A percentile compares a stretch with the other conserved stretches of the same genome.
phyloP scores from a whole-genome alignment of 129 eudicot genomes.

The Escallonia herrerae region DNA sequence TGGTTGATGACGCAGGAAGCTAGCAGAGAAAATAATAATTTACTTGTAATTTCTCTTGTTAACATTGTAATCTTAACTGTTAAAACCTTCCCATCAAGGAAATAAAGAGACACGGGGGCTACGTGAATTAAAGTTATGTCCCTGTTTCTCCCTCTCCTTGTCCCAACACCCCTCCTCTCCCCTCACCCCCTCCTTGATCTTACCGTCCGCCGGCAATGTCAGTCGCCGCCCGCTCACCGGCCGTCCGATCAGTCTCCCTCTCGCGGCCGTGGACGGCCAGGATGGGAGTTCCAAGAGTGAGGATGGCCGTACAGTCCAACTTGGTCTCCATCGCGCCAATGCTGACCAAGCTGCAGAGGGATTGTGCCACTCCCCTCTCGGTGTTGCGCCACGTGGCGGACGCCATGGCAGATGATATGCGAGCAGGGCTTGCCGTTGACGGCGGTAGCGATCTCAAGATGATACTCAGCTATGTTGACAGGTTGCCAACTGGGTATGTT shows the following conservation, averaged over 20 bases:
- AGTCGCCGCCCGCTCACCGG: constrained; percentile 25
- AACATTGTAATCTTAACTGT: not conserved
- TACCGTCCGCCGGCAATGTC: constrained; percentile 34
- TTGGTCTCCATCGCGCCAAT: constrained; percentile 35
- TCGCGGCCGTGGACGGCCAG: constrained; percentile 17
- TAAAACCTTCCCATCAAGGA: constrained; percentile 18
- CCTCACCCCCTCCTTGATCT: constrained; percentile 14
- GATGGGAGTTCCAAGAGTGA: constrained; percentile 14
- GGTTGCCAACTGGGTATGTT: constrained; percentile 74
- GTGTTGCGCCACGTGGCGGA: constrained; percentile 73
- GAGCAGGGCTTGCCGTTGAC: constrained; percentile 67
- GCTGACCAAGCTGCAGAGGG: constrained; percentile 42
- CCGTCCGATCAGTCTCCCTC: constrained; percentile 32
- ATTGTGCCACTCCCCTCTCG: constrained; percentile 72
- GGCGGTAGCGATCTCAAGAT: constrained; percentile 73
- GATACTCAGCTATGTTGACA: constrained; percentile 75
- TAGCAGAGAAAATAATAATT: too few relatives aligned
- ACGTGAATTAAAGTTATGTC: constrained; percentile 7
- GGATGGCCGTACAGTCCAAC: constrained; percentile 46
- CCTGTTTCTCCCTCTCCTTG: not conserved
- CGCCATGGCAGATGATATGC: constrained; percentile 79
- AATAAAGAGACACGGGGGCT: constrained; percentile 15
- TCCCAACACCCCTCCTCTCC: not conserved
- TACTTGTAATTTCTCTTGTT: not conserved
- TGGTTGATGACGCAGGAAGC: not conserved